Conservation (phyloP, 1,139 yeast genomes). For the Arxiozyma bovina region DNA sequence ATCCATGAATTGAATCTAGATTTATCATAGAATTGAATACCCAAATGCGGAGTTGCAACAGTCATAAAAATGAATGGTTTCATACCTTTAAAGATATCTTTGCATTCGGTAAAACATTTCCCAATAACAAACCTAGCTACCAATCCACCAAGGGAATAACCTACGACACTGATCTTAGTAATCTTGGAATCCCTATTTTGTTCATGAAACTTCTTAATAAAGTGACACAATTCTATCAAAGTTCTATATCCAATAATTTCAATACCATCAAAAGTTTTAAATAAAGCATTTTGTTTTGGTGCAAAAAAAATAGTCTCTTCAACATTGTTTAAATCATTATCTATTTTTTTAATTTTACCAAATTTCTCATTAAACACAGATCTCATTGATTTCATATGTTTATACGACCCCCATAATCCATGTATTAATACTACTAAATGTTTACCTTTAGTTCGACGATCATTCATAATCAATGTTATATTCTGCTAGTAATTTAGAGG, state of each 20-base stretch:
- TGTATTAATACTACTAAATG: conserved; percentile 77
- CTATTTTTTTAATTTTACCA: conserved; percentile 9
- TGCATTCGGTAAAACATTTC: conserved; percentile 26
- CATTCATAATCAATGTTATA: not conserved
- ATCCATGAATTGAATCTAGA: conserved; percentile 12
- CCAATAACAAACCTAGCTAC: conserved; percentile 64
- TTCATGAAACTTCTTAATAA: conserved; percentile 34
- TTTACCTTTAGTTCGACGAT: conserved; percentile 21
- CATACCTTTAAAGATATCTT: conserved; percentile 50
- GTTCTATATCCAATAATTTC: conserved; percentile 62
- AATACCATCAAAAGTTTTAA: conserved; percentile 83
- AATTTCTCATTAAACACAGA: conserved; percentile 41
- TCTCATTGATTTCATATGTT: conserved; percentile 58
- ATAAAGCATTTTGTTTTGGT: conserved; percentile 62
- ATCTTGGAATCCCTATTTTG: conserved; percentile 26
- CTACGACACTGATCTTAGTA: conserved; percentile 39
- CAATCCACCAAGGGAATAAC: conserved; percentile 50
- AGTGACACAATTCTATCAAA: conserved; percentile 51
- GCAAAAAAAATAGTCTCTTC: conserved; percentile 48
- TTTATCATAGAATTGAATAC: conserved; percentile 42
- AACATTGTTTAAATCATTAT: conserved; percentile 14
- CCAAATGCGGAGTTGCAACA: conserved; percentile 88
- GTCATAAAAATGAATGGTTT: conserved; percentile 64
- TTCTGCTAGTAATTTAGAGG: not conserved
- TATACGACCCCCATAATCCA: conserved; percentile 83